These are phyloP conservation scores for Citrullus colocynthis DNA, from an alignment of 306 rosid species.

Conservation along the genomic window DNA sequence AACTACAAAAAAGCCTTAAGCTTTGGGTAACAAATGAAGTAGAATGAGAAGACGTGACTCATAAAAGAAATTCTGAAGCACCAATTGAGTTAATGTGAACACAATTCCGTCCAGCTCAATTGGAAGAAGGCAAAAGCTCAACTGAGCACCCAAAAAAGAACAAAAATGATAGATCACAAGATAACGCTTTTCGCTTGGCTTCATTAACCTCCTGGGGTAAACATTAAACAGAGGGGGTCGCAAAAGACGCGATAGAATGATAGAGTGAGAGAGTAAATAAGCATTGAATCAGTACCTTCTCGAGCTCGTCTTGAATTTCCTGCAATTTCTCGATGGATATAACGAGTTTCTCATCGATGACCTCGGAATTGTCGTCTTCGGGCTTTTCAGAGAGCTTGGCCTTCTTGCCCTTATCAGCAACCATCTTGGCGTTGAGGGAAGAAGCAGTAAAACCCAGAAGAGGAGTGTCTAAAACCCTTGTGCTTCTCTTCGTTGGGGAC, in stretches of 20 bases:
- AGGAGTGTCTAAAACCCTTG: slow-evolving; percentile 46
- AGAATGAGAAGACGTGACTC: background rate
- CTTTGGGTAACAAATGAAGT: background rate
- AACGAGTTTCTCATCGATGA: slow-evolving; percentile 59
- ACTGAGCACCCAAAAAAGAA: background rate
- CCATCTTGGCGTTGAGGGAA: slow-evolving; percentile 23
- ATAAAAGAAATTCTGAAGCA: too few relatives aligned
- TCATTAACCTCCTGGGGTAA: background rate
- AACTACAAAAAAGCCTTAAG: background rate
- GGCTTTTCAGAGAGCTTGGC: slow-evolving; percentile 34
- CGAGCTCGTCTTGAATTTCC: slow-evolving; percentile 87
- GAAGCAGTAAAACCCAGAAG: slow-evolving; percentile 7
- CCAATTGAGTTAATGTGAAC: background rate
- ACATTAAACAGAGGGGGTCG: background rate
- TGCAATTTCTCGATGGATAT: slow-evolving; percentile 72
- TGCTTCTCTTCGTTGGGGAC: background rate
- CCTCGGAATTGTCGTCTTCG: slow-evolving; percentile 36
- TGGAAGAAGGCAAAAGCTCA: background rate
- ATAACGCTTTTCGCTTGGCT: background rate
- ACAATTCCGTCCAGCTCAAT: background rate
- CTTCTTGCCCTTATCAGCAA: slow-evolving; percentile 57
- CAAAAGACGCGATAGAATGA: background rate
- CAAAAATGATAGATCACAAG: background rate
- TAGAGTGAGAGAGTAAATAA: background rate
- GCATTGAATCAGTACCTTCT: slow-evolving; percentile 34